phyloP scores from a whole-genome alignment of 768 basidiomycete genomes.

The Tulasnella sp. region DNA sequence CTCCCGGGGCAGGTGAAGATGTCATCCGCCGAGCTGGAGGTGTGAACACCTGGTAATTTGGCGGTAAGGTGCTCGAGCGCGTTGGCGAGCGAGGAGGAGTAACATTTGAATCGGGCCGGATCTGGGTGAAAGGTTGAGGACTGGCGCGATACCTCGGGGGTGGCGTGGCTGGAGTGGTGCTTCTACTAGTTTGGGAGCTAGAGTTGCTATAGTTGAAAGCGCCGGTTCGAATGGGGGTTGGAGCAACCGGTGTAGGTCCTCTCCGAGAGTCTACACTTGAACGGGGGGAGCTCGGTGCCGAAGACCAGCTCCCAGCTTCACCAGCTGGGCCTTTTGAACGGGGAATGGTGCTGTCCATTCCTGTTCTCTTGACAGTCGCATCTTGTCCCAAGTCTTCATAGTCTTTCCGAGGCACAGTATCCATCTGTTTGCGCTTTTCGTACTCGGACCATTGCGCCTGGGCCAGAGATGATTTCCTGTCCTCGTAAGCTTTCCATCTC shows the following conservation, averaged over 20 bases:
- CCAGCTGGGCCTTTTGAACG: neutral
- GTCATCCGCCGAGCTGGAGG: neutral
- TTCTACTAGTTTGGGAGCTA: neutral
- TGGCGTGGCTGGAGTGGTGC: constrained; percentile 1
- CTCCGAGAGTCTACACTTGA: neutral
- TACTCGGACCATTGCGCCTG: constrained; percentile 28
- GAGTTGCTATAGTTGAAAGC: neutral
- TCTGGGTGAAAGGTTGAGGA: neutral
- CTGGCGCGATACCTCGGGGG: constrained; percentile 11
- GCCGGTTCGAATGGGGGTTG: neutral
- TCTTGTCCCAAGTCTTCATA: constrained; percentile 30
- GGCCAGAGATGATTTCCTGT: constrained; percentile 25
- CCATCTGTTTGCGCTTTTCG: constrained; percentile 18
- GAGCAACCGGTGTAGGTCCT: constrained; percentile 16
- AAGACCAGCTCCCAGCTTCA: neutral
- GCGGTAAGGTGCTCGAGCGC: neutral
- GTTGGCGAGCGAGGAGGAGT: neutral
- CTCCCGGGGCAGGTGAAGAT: neutral
- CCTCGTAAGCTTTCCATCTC: constrained; percentile 31
- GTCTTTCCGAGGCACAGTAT: constrained; percentile 24
- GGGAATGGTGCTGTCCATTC: neutral
- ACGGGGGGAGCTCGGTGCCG: constrained; percentile 2
- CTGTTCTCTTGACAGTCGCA: neutral
- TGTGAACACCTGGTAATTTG: neutral
- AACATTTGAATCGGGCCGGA: neutral